Evolutionary conservation across 1,284 basidiomycete species (phyloP).

Genomic region (Volvariella surrecta): DNA sequence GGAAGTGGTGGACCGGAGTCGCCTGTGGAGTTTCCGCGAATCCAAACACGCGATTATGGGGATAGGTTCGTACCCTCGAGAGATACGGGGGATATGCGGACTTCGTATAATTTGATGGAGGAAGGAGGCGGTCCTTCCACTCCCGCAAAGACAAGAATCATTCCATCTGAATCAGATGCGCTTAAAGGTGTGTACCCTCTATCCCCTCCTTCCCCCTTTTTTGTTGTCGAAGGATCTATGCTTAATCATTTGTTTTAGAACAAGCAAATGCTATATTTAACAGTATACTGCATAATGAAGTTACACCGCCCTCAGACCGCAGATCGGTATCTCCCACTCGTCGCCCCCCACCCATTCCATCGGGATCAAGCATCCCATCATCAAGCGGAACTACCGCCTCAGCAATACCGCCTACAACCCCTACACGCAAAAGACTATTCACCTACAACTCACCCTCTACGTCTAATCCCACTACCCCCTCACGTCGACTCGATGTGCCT

Average conservation of each 20-base stretch:
- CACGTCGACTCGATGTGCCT: conserved; percentile 62
- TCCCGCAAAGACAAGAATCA: conserved; percentile 60
- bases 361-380: conserved; percentile 32
- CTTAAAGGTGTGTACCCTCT: conserved; percentile 45
- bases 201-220: conserved; percentile 2
- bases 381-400: conserved; percentile 15
- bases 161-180: conserved; percentile 73
- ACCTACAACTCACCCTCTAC: conserved; percentile 56
- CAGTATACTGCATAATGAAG: conserved; percentile 66
- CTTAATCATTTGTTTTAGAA: conserved; percentile 30
- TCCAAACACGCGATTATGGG: conserved; percentile 47
- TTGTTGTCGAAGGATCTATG: not conserved
- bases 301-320: conserved; percentile 58
- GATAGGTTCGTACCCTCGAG: conserved; percentile 71
- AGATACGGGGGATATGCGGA: conserved; percentile 65
- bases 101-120: conserved; percentile 70
- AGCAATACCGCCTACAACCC: conserved; percentile 31
- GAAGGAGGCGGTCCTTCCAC: conserved; percentile 52
- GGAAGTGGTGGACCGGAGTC: conserved; percentile 45
- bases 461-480: conserved; percentile 52
- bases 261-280: conserved; percentile 75
- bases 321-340: conserved; percentile 56
- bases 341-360: conserved; percentile 21
- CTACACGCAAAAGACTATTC: conserved; percentile 59
- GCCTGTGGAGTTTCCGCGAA: conserved; percentile 31